Conservation (phyloP, 768 basidiomycete species). For the Trametes cingulata region DNA sequence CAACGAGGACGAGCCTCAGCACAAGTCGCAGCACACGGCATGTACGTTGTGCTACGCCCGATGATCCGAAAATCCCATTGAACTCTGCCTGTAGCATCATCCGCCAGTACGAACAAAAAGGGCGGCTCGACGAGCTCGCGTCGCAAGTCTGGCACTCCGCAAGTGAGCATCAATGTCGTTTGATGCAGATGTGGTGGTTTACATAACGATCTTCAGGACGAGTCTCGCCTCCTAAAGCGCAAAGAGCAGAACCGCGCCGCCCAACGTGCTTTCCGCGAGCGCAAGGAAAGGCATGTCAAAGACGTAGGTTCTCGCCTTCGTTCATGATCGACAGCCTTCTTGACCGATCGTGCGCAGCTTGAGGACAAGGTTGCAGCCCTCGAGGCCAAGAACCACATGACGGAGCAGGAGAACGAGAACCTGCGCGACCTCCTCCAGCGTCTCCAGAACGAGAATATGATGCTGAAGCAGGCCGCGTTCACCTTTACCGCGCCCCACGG, state of each 20-base stretch:
- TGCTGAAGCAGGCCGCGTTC: conserved; percentile 79
- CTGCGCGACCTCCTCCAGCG: conserved; percentile 82
- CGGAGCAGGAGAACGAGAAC: conserved; percentile 82
- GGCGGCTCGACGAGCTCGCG: conserved; percentile 17
- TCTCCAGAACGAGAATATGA: conserved; percentile 84
- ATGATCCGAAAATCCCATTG: conserved; percentile 6
- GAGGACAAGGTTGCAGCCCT: conserved; percentile 90
- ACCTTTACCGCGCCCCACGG: conserved; percentile 75
- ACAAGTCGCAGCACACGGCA: conserved; percentile 62
- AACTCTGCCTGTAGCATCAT: conserved; percentile 7
- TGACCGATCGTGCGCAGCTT: conserved; percentile 48
- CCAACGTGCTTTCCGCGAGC: conserved; percentile 94
- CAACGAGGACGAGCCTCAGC: conserved; percentile 62
- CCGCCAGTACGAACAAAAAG: conserved; percentile 14
- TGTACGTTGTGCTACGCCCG: conserved; percentile 39
- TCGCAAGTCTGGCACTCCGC: conserved; percentile 28
- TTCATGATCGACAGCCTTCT: background rate
- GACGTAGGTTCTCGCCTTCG: conserved; percentile 61
- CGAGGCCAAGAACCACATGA: conserved; percentile 76
- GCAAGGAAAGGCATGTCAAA: conserved; percentile 96
- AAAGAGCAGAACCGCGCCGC: conserved; percentile 98
- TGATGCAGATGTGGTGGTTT: background rate
- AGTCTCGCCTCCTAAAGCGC: conserved; percentile 75
- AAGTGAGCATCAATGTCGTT: conserved; percentile 11
- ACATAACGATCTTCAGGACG: conserved; percentile 49